Evolutionary conservation across 1,284 basidiomycete genomes (phyloP).

Genomic region (Ceratobasidium sp.): DNA sequence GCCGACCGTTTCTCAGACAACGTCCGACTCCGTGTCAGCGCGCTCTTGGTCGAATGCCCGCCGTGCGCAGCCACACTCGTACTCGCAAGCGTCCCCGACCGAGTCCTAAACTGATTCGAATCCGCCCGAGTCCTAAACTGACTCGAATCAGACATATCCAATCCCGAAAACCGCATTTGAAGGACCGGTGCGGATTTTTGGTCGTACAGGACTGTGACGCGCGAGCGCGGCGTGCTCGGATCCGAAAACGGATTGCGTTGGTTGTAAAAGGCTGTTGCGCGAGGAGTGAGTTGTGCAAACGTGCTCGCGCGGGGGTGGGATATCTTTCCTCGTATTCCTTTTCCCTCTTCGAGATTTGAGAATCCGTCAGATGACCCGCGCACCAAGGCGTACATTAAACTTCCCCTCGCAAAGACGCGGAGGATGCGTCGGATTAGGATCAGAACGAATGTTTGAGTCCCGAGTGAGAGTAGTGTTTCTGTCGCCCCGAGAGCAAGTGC

Average conservation of each 20-base stretch:
- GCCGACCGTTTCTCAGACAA: constrained; percentile 28
- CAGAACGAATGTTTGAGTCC: constrained; percentile 58
- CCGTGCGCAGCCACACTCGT: constrained; percentile 7
- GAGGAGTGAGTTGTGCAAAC: constrained; percentile 41
- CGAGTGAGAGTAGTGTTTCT: constrained; percentile 70
- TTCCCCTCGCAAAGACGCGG: constrained; percentile 60
- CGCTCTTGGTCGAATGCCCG: constrained; percentile 1
- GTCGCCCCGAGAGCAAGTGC: constrained; percentile 66
- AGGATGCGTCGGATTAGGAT: constrained; percentile 63
- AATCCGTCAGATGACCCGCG: constrained; percentile 61
- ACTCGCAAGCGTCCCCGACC: neutral
- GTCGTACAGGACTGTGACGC: constrained; percentile 34
- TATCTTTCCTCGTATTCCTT: constrained; percentile 9
- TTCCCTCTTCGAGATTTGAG: constrained; percentile 17
- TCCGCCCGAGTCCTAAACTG: constrained; percentile 11
- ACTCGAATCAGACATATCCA: constrained; percentile 25
- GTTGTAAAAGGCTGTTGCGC: constrained; percentile 38
- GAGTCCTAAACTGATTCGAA: constrained; percentile 3
- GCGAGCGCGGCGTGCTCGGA: constrained; percentile 5
- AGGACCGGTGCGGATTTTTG: constrained; percentile 24
- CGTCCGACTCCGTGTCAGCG: constrained; percentile 10
- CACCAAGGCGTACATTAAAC: constrained; percentile 63
- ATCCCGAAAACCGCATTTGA: constrained; percentile 34
- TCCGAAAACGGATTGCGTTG: constrained; percentile 10
- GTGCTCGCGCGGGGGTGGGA: constrained; percentile 43